A percentile compares a stretch with the other conserved stretches of the same genome.
phyloP scores from a whole-genome alignment of 495 filamentous ascomycete genomes.

The Bombardia bombarda region DNA sequence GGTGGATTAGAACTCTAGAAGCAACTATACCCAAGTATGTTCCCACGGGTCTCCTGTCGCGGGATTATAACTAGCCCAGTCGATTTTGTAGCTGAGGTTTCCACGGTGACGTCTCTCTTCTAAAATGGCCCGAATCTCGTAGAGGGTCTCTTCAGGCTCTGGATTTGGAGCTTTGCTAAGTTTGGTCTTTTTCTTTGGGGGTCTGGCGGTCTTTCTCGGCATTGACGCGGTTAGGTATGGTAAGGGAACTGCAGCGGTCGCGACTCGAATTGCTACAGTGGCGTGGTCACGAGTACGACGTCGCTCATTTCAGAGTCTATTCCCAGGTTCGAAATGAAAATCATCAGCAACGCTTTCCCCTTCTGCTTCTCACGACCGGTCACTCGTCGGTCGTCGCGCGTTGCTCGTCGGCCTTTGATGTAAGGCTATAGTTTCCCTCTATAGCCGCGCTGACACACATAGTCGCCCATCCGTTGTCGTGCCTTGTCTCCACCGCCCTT shows the following conservation, averaged over 20 bases:
- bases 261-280: no score
- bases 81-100: slow-evolving; percentile 26
- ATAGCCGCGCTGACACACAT: slow-evolving; percentile 1
- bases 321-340: neutral
- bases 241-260: no score
- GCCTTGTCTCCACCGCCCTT: no score
- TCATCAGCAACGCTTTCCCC: neutral
- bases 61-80: slow-evolving; percentile 31
- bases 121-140: slow-evolving; percentile 26
- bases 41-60: slow-evolving; percentile 22
- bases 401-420: neutral
- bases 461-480: no score
- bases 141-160: slow-evolving; percentile 12
- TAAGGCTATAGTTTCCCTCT: slow-evolving; percentile 15
- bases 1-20: no score
- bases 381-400: neutral
- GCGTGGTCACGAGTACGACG: no score
- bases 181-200: no score
- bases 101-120: slow-evolving; percentile 26
- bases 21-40: slow-evolving; percentile 33
- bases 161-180: neutral
- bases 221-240: no score
- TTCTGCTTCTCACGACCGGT: neutral
- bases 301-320: no score
- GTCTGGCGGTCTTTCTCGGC: no score